These are phyloP conservation scores for Acanthamoeba castellanii DNA, from an alignment of 208 protist species.

Conservation along the genomic window DNA sequence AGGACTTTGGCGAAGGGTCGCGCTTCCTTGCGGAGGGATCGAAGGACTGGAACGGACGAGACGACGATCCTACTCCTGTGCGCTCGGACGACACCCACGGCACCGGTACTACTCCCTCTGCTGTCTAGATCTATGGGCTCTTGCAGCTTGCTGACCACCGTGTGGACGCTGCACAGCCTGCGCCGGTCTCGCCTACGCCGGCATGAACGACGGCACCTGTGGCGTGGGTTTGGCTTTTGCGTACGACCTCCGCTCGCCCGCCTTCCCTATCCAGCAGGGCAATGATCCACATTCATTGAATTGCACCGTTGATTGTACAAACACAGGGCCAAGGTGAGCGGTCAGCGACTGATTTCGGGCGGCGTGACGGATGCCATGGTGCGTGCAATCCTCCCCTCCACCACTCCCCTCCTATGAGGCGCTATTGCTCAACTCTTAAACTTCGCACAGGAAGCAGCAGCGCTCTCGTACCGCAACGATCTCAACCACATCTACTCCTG, in stretches of 20 bases:
- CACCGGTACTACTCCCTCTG: background rate
- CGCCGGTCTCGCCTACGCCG: slow-evolving; percentile 1
- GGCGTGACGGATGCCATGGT: background rate
- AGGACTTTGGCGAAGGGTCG: background rate
- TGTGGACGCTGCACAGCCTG: background rate
- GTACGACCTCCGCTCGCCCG: background rate
- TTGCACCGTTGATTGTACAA: no score
- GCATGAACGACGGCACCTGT: background rate
- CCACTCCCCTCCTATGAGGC: background rate
- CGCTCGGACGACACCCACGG: slow-evolving; percentile 41
- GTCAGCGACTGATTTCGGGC: background rate
- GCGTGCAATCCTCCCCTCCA: background rate
- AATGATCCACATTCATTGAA: no score
- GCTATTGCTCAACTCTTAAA: background rate
- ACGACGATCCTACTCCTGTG: background rate
- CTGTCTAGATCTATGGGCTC: background rate
- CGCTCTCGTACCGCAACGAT: background rate
- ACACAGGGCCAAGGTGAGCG: background rate
- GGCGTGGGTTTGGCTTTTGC: background rate
- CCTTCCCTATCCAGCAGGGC: no score
- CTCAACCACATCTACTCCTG: slow-evolving; percentile 8
- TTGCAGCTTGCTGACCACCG: background rate
- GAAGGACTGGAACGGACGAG: background rate
- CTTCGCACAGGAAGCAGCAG: background rate
- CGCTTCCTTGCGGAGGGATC: background rate